Evolutionary conservation across 192 early-diverging fungal species (phyloP), one percentile per base, ranked within the genome.

Genomic region (Backusella circina): DNA sequence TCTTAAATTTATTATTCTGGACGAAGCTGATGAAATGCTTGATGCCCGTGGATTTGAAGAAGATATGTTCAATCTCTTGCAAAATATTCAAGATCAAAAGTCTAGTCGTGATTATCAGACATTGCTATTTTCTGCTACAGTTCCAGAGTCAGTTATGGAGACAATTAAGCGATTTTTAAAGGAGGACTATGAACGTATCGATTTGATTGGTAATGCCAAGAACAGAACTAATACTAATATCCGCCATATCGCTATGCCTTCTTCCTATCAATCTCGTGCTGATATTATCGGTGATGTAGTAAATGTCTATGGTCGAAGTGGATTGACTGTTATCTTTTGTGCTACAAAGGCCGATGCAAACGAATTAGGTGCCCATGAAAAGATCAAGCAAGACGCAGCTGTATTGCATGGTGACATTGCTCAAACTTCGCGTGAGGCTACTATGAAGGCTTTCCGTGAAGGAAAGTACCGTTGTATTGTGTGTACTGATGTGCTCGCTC

Each of bases 221-320:
- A 91, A 94, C 76, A 95, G 95, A 85, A 98, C 97, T 38, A 94
- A 93, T 76, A 86, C 93, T 74, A 93, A 91, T 71, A 93, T 99
- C 76, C 84, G 85, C 38, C 97, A 99, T 84, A 89, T 91, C 76
- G 91, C 91, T 32, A 90, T 97, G 75, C 91, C 93, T 31, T 93
- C 94, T 38, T 88, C 94, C 50, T 99, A 94, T 90, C 92, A 94
- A 77, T 90, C 93, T 64, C 91, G 95, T 74, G 89, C 92, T 67
- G 95, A 94, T 73, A 92, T 99, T 75, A 89, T 99, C 39, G 96
- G 94, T 21, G 97, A 99, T 82, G 93, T 99, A 61, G 94, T 98
- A 6, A 88, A 94, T 28, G 93, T 95, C 36, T 95, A 99, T 82
- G 97, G 94, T 70, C 87, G 89, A 50, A 85, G 87, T 65, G 91